phyloP scores from a whole-genome alignment of 805 yeast species.

The Cyberlindnera mycetangii region DNA sequence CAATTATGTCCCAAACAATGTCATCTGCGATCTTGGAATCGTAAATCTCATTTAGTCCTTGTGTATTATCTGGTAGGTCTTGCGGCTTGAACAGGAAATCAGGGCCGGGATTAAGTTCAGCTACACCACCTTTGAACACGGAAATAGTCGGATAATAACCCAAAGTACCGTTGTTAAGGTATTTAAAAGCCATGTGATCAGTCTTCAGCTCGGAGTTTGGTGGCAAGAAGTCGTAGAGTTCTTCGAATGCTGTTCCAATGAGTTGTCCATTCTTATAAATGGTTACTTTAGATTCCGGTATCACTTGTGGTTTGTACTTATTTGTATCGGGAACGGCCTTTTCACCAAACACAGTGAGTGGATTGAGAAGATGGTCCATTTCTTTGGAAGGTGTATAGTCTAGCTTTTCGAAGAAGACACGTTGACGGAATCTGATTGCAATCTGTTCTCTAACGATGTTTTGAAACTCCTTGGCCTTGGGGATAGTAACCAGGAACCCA shows the following conservation, averaged over 20 bases:
- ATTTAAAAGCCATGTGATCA: constrained; percentile 36
- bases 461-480: constrained; percentile 40
- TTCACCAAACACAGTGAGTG: constrained; percentile 69
- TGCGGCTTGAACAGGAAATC: constrained; percentile 48
- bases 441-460: constrained; percentile 77
- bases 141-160: constrained; percentile 94
- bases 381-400: constrained; percentile 70
- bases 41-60: constrained; percentile 58
- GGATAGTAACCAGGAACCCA: constrained; percentile 74
- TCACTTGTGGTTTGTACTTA: constrained; percentile 43
- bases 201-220: constrained; percentile 58
- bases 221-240: constrained; percentile 74
- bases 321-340: constrained; percentile 54
- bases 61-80: constrained; percentile 34
- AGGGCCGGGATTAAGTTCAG: constrained; percentile 67
- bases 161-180: constrained; percentile 74
- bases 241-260: constrained; percentile 63
- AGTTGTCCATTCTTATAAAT: constrained; percentile 76
- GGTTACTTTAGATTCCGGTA: constrained; percentile 56
- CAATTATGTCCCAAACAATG: constrained; percentile 76
- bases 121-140: constrained; percentile 75
- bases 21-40: constrained; percentile 76
- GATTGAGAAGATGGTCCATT: constrained; percentile 73
- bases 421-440: constrained; percentile 78
- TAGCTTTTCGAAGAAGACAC: constrained; percentile 77